These are phyloP conservation scores for Kwoniella botswanensis DNA, from an alignment of 768 basidiomycete species.

Conservation along the genomic window DNA sequence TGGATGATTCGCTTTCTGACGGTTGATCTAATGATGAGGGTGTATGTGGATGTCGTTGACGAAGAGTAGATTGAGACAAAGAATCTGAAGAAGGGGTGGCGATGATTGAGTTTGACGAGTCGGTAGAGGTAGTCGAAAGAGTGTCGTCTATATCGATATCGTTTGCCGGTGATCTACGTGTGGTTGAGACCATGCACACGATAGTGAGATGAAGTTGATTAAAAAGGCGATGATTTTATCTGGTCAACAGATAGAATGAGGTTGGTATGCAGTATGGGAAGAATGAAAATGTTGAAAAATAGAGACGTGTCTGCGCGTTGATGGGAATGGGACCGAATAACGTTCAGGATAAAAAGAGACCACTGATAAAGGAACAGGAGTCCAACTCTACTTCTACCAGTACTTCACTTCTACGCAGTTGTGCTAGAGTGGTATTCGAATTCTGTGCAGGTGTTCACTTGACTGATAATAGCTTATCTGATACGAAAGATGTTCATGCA, in stretches of 20 bases:
- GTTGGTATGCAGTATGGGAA: not conserved
- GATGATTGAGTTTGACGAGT: conserved; percentile 5
- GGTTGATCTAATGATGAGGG: conserved; percentile 2
- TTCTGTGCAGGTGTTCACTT: not conserved
- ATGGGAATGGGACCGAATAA: too few species aligned
- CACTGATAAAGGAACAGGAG: not conserved
- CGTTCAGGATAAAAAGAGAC: not conserved
- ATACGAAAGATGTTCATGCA: not conserved
- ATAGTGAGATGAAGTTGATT: not conserved
- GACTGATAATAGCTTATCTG: not conserved
- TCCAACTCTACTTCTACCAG: too few species aligned
- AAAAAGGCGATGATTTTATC: not conserved
- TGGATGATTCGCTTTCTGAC: not conserved
- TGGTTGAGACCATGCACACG: not conserved
- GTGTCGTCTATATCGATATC: conserved; percentile 7
- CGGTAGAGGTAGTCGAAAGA: not conserved
- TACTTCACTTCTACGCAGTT: too few species aligned
- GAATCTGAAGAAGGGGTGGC: conserved; percentile 14
- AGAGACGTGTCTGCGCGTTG: not conserved
- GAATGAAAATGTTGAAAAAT: not conserved
- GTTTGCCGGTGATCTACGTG: not conserved
- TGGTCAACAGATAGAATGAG: not conserved
- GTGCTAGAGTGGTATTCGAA: too few species aligned
- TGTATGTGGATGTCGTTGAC: not conserved
- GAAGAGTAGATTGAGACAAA: not conserved